Conservation (phyloP, 2,329 filamentous ascomycete species). For the Aspergillus intermedius region DNA sequence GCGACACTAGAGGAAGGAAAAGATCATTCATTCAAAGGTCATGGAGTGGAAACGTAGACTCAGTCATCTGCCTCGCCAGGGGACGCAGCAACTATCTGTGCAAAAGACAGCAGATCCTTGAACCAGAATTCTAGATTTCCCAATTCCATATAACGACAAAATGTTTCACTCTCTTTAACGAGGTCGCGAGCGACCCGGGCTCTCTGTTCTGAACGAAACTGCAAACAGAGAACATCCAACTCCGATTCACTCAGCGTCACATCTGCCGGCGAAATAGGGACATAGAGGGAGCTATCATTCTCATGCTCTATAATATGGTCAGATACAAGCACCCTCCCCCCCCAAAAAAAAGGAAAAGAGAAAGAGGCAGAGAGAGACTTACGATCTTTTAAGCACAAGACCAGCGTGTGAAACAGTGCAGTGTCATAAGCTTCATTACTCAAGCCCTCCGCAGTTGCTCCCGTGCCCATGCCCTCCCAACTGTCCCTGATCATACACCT, state of each 20-base stretch:
- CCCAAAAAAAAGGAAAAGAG: constrained; percentile 7
- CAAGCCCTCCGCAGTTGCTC: constrained; percentile 63
- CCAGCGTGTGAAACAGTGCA: constrained; percentile 61
- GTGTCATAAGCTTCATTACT: constrained; percentile 64
- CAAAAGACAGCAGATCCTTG: constrained; percentile 22
- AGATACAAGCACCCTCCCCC: not conserved
- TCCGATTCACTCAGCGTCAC: constrained; percentile 24
- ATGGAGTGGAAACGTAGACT: no score
- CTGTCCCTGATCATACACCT: constrained; percentile 77
- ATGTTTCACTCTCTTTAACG: constrained; percentile 60
- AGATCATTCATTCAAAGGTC: no score
- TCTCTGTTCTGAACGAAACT: constrained; percentile 57
- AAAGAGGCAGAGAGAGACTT: constrained; percentile 1
- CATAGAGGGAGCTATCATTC: constrained; percentile 15
- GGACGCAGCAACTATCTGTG: constrained; percentile 10
- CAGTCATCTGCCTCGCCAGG: not conserved
- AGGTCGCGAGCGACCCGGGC: constrained; percentile 66
- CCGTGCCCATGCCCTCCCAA: constrained; percentile 65
- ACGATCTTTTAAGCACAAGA: constrained; percentile 53
- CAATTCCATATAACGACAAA: constrained; percentile 61
- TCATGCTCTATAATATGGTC: constrained; percentile 11
- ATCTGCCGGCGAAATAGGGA: constrained; percentile 21
- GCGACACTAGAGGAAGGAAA: no score
- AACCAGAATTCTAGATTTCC: constrained; percentile 66
- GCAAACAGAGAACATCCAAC: constrained; percentile 46